A percentile compares a stretch with the other conserved stretches of the same genome.
Conservation (phyloP, 1,284 basidiomycete species). For the Cystobasidium slooffiae region DNA sequence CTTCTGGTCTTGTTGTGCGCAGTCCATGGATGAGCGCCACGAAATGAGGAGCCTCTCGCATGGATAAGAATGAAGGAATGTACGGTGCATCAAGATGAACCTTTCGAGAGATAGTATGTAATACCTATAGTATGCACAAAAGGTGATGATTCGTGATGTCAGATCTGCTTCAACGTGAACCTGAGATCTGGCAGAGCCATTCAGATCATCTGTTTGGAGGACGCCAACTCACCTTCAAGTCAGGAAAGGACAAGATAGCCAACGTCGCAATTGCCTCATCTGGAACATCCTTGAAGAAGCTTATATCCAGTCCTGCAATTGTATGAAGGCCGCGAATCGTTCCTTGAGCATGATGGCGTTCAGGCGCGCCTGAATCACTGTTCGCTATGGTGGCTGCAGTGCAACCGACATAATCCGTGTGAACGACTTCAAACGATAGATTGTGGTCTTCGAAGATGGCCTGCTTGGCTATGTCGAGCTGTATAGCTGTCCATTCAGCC, state of each 20-base stretch:
- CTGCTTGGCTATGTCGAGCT: constrained; percentile 33
- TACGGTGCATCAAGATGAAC: constrained; percentile 50
- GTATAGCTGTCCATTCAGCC: constrained; percentile 41
- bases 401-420: background rate
- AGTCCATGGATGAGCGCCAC: constrained; percentile 49
- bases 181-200: background rate
- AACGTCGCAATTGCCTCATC: constrained; percentile 53
- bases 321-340: constrained; percentile 47
- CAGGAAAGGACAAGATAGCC: constrained; percentile 52
- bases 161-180: no score
- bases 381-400: no score
- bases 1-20: constrained; percentile 27
- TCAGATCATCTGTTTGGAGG: background rate
- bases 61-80: constrained; percentile 55
- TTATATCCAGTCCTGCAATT: constrained; percentile 55
- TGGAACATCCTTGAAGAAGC: constrained; percentile 46
- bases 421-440: constrained; percentile 32
- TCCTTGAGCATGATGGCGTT: no score
- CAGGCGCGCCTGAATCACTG: background rate
- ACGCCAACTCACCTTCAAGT: constrained; percentile 49
- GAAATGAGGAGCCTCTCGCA: constrained; percentile 53
- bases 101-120: background rate
- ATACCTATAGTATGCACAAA: background rate
- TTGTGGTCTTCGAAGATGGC: constrained; percentile 44
- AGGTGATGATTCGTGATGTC: background rate